Percentiles rank a stretch among this genome's conserved stretches.
These are phyloP conservation scores for Dactylellina sp. DNA, from an alignment of 2,329 filamentous ascomycete genomes.

Conservation along the genomic window DNA sequence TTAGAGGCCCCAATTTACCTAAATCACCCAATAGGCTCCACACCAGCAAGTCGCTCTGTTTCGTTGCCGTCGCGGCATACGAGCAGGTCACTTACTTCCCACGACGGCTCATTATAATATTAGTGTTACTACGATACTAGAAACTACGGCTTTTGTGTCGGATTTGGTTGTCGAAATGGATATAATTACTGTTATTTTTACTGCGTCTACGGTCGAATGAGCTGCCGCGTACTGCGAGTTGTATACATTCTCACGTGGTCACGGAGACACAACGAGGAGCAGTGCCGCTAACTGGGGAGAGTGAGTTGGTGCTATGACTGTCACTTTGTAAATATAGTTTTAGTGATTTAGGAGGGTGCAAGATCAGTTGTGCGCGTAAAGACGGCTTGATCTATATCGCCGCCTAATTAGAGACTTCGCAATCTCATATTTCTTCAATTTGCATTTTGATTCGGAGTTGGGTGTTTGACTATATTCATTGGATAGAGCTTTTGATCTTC, in stretches of 20 bases:
- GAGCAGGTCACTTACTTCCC: no score
- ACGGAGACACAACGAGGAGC: slow-evolving; percentile 18
- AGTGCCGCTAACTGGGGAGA: slow-evolving; percentile 12
- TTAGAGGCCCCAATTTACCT: slow-evolving; percentile 10
- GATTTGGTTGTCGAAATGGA: slow-evolving; percentile 22
- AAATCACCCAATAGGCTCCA: not conserved
- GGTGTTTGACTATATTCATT: no score
- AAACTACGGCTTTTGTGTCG: slow-evolving; percentile 21
- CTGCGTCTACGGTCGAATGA: slow-evolving; percentile 34
- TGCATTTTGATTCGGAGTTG: not conserved
- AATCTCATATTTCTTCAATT: no score
- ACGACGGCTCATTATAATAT: slow-evolving; percentile 34
- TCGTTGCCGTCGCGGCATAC: no score
- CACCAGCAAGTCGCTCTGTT: no score
- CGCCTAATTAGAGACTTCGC: no score
- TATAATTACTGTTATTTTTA: slow-evolving; percentile 33
- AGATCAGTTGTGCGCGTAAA: no score
- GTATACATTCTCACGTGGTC: slow-evolving; percentile 35
- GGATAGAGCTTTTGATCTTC: no score
- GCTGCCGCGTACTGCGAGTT: slow-evolving; percentile 22
- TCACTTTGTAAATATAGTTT: slow-evolving; percentile 21
- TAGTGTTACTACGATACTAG: slow-evolving; percentile 19
- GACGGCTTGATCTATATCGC: no score
- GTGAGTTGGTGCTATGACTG: slow-evolving; percentile 28
- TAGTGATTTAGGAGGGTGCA: no score